Base-by-base conservation (phyloP, 164 flowering plant species). In the Vitis rupestris region DNA sequence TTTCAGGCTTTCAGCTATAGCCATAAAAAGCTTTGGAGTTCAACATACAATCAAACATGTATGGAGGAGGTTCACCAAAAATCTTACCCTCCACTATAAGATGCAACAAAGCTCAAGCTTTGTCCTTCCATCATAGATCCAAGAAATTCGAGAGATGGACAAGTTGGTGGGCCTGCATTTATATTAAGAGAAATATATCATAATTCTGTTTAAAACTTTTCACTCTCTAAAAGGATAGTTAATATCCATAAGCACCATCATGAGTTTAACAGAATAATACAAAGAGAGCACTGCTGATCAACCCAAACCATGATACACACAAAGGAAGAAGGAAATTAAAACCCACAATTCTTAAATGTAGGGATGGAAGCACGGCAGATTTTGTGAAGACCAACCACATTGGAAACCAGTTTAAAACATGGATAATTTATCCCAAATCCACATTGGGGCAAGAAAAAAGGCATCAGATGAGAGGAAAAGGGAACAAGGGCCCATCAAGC, bases 81-180 rank as follows among this genome's bases (percentile, higher is more conserved):
- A 13, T 72, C 85, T 76, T 59, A 93, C 99, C 99, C 99, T 78
- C 99, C 99, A 79, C 75, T 83, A 57, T 95, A 95, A 55, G 87
- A 71, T 53, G 88, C 95, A 56, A 68, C 62, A 70, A 89, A 87
- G 71, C 81, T 83, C 76, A 95, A 71, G 15, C 84, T 88, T 53
- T 84, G 79, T 50, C 99, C 99, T 85, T 95, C 98, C 54, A 88
- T 75, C 81, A 85, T 68, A 37, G 86, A 85, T 69, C 98, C 98
- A 50, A 68, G 75, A 78, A 91, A 85, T 72, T 86, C 86, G 70
- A 95, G 85, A 55, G 87, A 86, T 37, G 80, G 84, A 78, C 99
- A 95, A 62, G 85, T 88, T 59, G 99, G 99, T 15, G 80, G 89
- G 2, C 99, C 99, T 95, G 83, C 68, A 72, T 23, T 23, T 23